A percentile compares a stretch with the other conserved stretches of the same genome.
Evolutionary conservation across 2,329 filamentous ascomycete species (phyloP).

Genomic region (Neofusicoccum laricinum): DNA sequence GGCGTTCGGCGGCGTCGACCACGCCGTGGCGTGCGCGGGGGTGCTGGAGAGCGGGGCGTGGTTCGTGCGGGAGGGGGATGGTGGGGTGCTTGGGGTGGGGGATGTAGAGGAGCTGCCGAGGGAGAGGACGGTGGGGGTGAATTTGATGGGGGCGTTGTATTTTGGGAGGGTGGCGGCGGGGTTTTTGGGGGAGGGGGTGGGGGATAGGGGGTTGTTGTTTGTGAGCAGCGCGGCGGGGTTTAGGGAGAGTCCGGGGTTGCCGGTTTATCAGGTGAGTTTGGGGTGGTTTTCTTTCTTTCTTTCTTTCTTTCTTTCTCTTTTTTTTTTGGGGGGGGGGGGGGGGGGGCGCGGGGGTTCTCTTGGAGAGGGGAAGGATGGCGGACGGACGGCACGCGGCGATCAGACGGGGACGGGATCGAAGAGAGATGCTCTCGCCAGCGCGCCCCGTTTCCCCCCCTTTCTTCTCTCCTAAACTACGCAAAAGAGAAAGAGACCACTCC

Average conservation of each 20-base stretch:
- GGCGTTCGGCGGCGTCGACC: slow-evolving; percentile 47
- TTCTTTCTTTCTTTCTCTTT: background rate
- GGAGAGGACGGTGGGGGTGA: slow-evolving; percentile 43
- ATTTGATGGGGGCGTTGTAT: slow-evolving; percentile 47
- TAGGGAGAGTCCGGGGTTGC: slow-evolving; percentile 9
- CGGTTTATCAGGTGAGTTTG: slow-evolving; percentile 17
- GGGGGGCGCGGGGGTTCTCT: too few relatives aligned
- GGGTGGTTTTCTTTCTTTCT: background rate
- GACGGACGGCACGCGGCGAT: too few relatives aligned
- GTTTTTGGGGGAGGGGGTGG: slow-evolving; percentile 34
- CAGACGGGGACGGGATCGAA: too few relatives aligned
- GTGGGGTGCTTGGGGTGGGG: slow-evolving; percentile 39
- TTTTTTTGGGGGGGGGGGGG: background rate
- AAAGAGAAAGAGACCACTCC: too few relatives aligned
- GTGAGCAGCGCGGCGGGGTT: slow-evolving; percentile 13
- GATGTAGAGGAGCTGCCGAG: slow-evolving; percentile 27
- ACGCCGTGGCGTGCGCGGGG: slow-evolving; percentile 49
- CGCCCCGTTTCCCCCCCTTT: background rate
- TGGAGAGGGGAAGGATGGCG: too few relatives aligned
- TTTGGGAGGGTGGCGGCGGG: slow-evolving; percentile 50
- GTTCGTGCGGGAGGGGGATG: slow-evolving; percentile 35
- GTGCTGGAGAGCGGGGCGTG: slow-evolving; percentile 45
- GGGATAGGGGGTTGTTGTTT: background rate
- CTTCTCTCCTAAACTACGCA: background rate
- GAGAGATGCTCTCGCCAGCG: too few relatives aligned